These are phyloP conservation scores for Secale cereale DNA, from an alignment of 176 grass and related monocot species.

Conservation along the genomic window DNA sequence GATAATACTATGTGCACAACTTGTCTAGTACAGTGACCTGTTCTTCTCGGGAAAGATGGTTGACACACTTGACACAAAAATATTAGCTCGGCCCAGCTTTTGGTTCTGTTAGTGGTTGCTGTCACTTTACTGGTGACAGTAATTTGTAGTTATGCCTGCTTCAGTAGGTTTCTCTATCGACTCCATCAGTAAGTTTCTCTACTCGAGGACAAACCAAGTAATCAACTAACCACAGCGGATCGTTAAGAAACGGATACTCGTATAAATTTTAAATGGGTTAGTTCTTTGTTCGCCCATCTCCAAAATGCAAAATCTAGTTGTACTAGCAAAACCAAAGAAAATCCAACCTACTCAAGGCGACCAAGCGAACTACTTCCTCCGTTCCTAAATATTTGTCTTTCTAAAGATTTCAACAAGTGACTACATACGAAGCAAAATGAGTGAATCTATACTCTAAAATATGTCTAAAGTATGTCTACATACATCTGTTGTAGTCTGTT, in stretches of 20 bases:
- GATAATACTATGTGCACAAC: background rate
- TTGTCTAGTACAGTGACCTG: background rate
- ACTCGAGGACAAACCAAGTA: background rate
- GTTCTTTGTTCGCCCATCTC: background rate
- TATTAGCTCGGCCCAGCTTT: background rate
- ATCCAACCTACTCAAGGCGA: constrained; percentile 1
- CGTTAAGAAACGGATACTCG: no score
- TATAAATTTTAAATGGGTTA: background rate
- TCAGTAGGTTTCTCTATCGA: background rate
- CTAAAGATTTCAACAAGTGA: no score
- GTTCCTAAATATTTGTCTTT: no score
- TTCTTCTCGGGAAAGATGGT: background rate
- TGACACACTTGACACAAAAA: background rate
- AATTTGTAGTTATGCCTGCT: no score
- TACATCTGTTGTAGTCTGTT: no score
- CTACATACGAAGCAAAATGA: no score
- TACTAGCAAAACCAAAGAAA: background rate
- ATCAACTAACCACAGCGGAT: background rate
- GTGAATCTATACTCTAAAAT: no score
- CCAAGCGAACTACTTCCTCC: no score
- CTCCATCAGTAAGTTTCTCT: background rate
- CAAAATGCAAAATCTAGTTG: background rate
- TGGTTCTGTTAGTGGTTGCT: background rate
- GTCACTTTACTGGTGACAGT: no score
- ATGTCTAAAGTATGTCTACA: no score